Evolutionary conservation across 805 yeast species (phyloP).

Genomic region (Yarrowia yakushimensis): DNA sequence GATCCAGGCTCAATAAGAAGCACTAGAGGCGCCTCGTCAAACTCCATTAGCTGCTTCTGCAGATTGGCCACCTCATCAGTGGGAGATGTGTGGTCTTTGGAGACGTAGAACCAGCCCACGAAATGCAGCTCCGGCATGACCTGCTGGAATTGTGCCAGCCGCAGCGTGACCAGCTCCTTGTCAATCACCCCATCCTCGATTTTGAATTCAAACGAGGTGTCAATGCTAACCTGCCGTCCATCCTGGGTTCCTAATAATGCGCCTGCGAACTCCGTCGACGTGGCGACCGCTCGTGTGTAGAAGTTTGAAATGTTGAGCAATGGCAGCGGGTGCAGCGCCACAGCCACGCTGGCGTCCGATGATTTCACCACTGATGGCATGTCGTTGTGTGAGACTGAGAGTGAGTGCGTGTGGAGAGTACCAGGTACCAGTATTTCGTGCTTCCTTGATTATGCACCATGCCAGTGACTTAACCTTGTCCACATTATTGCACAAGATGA

Average conservation of each 20-base stretch:
- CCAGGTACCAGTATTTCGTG: neutral
- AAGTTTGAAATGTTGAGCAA: constrained; percentile 39
- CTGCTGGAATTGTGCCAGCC: constrained; percentile 27
- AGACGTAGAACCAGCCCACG: constrained; percentile 38
- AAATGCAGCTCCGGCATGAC: constrained; percentile 36
- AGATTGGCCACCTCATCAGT: constrained; percentile 24
- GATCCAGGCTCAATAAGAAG: constrained; percentile 30
- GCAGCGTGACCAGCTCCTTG: constrained; percentile 21
- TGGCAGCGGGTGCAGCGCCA: constrained; percentile 38
- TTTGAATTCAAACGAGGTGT: constrained; percentile 37
- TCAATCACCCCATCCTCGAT: constrained; percentile 31
- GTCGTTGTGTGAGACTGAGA: neutral
- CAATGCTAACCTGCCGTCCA: constrained; percentile 34
- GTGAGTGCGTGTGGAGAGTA: neutral
- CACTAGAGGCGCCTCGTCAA: constrained; percentile 29
- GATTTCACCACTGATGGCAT: constrained; percentile 9
- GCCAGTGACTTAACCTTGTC: neutral
- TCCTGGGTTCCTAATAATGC: constrained; percentile 37
- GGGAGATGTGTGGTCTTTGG: constrained; percentile 8
- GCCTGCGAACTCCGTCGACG: constrained; percentile 34
- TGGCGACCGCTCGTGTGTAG: constrained; percentile 33
- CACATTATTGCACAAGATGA: neutral
- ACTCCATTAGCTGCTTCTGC: constrained; percentile 28
- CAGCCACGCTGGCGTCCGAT: constrained; percentile 10
- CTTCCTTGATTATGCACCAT: neutral